Percentiles rank a stretch among this genome's conserved stretches.
phyloP scores from a whole-genome alignment of 73 alveolate genomes.

The Paramecium sexaurelia region DNA sequence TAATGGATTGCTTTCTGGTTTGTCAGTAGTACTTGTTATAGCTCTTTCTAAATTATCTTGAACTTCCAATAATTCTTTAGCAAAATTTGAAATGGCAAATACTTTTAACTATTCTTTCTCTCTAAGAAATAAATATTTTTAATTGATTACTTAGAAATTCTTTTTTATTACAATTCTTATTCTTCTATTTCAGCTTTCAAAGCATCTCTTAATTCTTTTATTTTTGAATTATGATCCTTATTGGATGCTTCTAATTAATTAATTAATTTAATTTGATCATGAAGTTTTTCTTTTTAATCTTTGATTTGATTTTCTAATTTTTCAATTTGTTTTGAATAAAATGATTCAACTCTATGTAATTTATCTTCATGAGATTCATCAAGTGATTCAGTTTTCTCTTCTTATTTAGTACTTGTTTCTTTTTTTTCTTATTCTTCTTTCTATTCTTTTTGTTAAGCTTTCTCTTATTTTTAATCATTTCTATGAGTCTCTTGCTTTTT shows the following conservation, averaged over 20 bases:
- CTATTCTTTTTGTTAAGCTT: background rate
- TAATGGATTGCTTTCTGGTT: constrained; percentile 62
- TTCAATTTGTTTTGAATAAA: background rate
- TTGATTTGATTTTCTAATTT: background rate
- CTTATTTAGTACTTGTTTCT: background rate
- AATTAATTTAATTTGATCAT: background rate
- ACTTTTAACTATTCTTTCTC: constrained; percentile 76
- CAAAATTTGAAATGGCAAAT: constrained; percentile 85
- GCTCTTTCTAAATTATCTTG: constrained; percentile 85
- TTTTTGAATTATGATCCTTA: constrained; percentile 45
- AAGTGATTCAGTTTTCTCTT: background rate
- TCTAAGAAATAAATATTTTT: constrained; percentile 69
- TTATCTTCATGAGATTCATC: constrained; percentile 34
- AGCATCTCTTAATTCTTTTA: constrained; percentile 51
- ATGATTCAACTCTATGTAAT: constrained; percentile 32
- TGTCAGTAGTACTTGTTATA: constrained; percentile 58
- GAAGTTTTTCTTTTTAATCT: background rate
- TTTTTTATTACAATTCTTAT: constrained; percentile 74
- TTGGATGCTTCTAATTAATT: constrained; percentile 35
- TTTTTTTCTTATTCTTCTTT: background rate
- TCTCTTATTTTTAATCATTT: background rate
- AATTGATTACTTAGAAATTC: constrained; percentile 61
- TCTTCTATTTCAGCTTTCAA: constrained; percentile 50
- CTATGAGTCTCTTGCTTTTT: background rate
- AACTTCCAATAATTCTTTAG: constrained; percentile 90